A percentile compares a stretch with the other conserved stretches of the same genome.
These are phyloP conservation scores for Wickerhamomyces rabaulensis DNA, from an alignment of 805 yeast genomes.

Conservation along the genomic window DNA sequence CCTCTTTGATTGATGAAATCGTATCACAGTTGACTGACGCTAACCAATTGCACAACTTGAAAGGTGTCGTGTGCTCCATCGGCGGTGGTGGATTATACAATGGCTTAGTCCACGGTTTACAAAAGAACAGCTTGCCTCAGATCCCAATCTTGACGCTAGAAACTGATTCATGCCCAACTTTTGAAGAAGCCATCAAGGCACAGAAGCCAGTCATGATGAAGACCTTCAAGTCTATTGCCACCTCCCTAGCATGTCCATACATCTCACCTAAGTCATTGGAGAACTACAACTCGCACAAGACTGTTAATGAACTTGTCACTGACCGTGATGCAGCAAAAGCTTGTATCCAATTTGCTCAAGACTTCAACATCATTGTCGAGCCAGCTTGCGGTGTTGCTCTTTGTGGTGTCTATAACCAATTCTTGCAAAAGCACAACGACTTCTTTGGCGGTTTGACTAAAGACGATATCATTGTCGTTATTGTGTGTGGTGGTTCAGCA, in stretches of 20 bases:
- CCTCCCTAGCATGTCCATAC: conserved; percentile 57
- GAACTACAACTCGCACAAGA: conserved; percentile 36
- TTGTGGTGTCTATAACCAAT: conserved; percentile 40
- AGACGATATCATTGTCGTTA: conserved; percentile 44
- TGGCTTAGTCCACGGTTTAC: conserved; percentile 44
- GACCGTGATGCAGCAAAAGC: conserved; percentile 55
- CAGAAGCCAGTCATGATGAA: conserved; percentile 39
- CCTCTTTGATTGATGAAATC: conserved; percentile 42
- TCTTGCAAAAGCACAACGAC: conserved; percentile 26
- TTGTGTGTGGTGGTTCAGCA: conserved; percentile 56
- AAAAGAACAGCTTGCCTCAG: conserved; percentile 28
- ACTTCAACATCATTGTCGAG: conserved; percentile 50
- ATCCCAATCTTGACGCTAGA: conserved; percentile 48
- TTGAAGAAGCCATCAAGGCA: conserved; percentile 43
- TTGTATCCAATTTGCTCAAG: conserved; percentile 43
- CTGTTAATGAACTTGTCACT: conserved; percentile 37
- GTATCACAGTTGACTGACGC: conserved; percentile 22
- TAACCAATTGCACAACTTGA: conserved; percentile 24
- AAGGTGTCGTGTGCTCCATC: conserved; percentile 47
- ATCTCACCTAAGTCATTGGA: conserved; percentile 47
- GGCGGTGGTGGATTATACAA: conserved; percentile 58
- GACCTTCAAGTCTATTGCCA: conserved; percentile 50
- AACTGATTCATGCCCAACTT: conserved; percentile 58
- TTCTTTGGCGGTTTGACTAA: conserved; percentile 25
- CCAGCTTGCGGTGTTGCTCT: conserved; percentile 75